These are phyloP conservation scores for Pyrenochaeta sp. DNA, from an alignment of 2,329 filamentous ascomycete genomes.

Conservation along the genomic window DNA sequence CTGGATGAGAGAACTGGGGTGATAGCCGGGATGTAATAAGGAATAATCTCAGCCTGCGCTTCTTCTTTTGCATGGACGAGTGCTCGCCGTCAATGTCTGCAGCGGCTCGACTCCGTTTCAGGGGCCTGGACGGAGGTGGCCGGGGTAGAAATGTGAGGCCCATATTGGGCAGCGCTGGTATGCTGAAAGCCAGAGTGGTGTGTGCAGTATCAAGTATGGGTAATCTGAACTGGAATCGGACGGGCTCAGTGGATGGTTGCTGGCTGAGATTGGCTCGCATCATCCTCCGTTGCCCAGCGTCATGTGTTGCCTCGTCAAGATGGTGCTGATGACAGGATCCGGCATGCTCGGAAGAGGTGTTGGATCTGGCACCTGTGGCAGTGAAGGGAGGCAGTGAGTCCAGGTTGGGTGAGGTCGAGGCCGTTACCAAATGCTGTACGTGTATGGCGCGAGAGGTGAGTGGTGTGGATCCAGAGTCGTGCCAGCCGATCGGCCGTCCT, in stretches of 20 bases:
- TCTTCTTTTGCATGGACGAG: conserved; percentile 65
- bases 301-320: conserved; percentile 35
- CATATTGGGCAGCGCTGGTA: conserved; percentile 33
- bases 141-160: conserved; percentile 46
- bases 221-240: conserved; percentile 15
- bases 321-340: conserved; percentile 21
- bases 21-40: conserved; percentile 76
- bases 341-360: conserved; percentile 37
- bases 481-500: conserved; percentile 13
- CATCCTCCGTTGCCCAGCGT: conserved; percentile 41
- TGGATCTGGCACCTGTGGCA: conserved; percentile 1
- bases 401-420: conserved; percentile 2
- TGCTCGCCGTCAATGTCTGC: conserved; percentile 66
- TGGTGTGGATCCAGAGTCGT: conserved; percentile 18
- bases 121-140: conserved; percentile 23
- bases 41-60: conserved; percentile 67
- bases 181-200: conserved; percentile 43
- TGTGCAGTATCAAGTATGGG: conserved; percentile 7
- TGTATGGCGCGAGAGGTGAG: conserved; percentile 20
- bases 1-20: conserved; percentile 71
- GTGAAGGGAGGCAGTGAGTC: conserved; percentile 2
- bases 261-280: conserved; percentile 24
- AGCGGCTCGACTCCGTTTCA: conserved; percentile 61
- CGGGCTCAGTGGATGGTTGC: conserved; percentile 16
- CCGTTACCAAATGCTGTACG: conserved; percentile 10